Evolutionary conservation across 768 basidiomycete species (phyloP).

Genomic region (Macrocybe gigantea): DNA sequence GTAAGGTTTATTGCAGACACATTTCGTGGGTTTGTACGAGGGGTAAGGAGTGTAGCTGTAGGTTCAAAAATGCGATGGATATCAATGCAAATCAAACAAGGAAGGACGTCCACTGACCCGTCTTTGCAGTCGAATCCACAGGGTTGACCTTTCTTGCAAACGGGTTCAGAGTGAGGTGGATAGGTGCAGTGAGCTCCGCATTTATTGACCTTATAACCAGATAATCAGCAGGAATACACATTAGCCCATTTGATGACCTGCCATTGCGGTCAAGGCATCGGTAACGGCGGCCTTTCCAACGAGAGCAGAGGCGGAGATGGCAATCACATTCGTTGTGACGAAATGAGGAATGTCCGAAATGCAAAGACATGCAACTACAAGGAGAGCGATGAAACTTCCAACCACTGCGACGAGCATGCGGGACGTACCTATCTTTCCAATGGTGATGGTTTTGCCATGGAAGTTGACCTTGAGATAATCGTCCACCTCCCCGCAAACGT

Average conservation of each 20-base stretch:
- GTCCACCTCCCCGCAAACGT: slow-evolving; percentile 34
- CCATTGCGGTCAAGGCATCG: slow-evolving; percentile 27
- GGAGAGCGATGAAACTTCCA: background rate
- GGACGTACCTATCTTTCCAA: slow-evolving; percentile 26
- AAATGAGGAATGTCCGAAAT: slow-evolving; percentile 30
- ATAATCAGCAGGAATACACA: no score
- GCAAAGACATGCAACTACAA: slow-evolving; percentile 39
- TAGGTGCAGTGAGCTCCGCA: slow-evolving; percentile 27
- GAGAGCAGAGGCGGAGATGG: slow-evolving; percentile 19
- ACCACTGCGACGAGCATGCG: background rate
- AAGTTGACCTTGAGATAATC: slow-evolving; percentile 20
- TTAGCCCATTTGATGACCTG: slow-evolving; percentile 10
- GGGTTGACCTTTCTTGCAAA: slow-evolving; percentile 28
- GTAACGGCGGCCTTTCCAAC: slow-evolving; percentile 24
- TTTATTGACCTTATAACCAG: background rate
- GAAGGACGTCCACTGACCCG: slow-evolving; percentile 24
- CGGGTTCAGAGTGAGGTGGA: slow-evolving; percentile 31
- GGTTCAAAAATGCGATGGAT: background rate
- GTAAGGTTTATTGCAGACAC: slow-evolving; percentile 35
- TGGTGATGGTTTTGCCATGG: slow-evolving; percentile 14
- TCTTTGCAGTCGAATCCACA: slow-evolving; percentile 42
- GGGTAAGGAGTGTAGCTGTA: slow-evolving; percentile 21
- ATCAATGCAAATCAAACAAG: background rate
- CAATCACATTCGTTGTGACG: slow-evolving; percentile 23
- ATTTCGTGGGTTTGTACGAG: slow-evolving; percentile 25